Percentiles rank a stretch among this genome's conserved stretches.
These are phyloP conservation scores for Ustilago xerochloae DNA, from an alignment of 1,284 basidiomycete genomes.

Conservation along the genomic window DNA sequence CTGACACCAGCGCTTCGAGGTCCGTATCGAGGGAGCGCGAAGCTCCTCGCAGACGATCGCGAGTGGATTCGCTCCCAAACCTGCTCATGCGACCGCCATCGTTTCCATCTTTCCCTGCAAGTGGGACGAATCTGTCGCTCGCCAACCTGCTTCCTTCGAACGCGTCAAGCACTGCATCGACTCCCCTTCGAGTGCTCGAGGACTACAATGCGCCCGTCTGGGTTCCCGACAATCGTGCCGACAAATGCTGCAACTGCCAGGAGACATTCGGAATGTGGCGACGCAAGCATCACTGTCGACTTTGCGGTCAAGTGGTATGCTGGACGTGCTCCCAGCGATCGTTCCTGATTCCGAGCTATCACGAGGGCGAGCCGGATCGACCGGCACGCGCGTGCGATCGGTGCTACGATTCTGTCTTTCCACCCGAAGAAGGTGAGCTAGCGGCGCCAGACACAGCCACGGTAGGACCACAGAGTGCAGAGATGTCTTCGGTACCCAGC, in stretches of 20 bases:
- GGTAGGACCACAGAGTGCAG: slow-evolving; percentile 15
- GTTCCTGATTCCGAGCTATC: slow-evolving; percentile 60
- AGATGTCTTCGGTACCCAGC: slow-evolving; percentile 37
- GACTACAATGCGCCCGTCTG: slow-evolving; percentile 91
- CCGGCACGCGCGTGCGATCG: slow-evolving; percentile 83
- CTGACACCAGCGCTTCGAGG: slow-evolving; percentile 7
- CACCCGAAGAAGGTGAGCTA: slow-evolving; percentile 32
- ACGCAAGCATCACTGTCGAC: slow-evolving; percentile 86
- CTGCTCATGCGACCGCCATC: slow-evolving; percentile 43
- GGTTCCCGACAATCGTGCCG: slow-evolving; percentile 85
- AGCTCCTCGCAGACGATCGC: slow-evolving; percentile 17
- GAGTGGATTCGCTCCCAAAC: slow-evolving; percentile 42
- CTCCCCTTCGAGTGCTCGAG: slow-evolving; percentile 73
- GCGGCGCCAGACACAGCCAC: neutral
- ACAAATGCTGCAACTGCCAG: slow-evolving; percentile 84
- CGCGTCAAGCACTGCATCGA: slow-evolving; percentile 8
- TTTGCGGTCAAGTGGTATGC: slow-evolving; percentile 89
- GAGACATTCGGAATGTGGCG: slow-evolving; percentile 82
- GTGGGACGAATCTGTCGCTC: slow-evolving; percentile 30
- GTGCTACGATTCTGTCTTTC: slow-evolving; percentile 86
- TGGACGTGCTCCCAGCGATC: slow-evolving; percentile 73
- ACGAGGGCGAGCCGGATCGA: slow-evolving; percentile 70
- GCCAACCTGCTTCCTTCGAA: slow-evolving; percentile 36
- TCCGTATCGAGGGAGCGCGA: slow-evolving; percentile 19
- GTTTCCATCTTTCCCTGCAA: slow-evolving; percentile 34